These are phyloP conservation scores for Strobilomyces confusus DNA, from an alignment of 768 basidiomycete species.

Conservation along the genomic window DNA sequence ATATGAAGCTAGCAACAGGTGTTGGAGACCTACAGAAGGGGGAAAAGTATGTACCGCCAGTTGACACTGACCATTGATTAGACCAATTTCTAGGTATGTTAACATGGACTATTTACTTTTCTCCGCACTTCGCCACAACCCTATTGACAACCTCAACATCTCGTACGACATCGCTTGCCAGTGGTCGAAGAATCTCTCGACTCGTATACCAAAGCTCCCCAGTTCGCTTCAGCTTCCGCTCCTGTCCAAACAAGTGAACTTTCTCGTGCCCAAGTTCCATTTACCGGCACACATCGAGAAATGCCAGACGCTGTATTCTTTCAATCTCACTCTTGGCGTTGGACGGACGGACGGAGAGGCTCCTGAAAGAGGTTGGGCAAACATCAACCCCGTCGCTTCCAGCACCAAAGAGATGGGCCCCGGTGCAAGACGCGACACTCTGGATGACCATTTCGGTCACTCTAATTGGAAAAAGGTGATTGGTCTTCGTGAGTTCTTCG, in stretches of 20 bases:
- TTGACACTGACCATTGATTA: not conserved
- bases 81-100: not conserved
- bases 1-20: not conserved
- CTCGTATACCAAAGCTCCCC: not conserved
- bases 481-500: not conserved
- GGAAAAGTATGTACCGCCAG: not conserved
- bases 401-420: not conserved
- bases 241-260: not conserved
- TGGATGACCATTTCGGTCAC: not conserved
- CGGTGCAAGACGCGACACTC: not conserved
- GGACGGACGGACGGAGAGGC: not conserved
- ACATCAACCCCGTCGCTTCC: not conserved
- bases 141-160: not conserved
- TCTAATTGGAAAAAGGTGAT: not conserved
- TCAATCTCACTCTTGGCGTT: not conserved
- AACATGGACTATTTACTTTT: not conserved
- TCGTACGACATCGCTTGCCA: not conserved
- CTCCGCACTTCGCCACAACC: not conserved
- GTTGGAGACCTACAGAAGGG: not conserved
- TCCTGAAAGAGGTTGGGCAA: not conserved
- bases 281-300: not conserved
- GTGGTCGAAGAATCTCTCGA: not conserved
- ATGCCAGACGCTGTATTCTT: not conserved
- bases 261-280: not conserved
- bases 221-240: not conserved